Evolutionary conservation across 2,329 filamentous ascomycete species (phyloP).

Genomic region (Echinosphaeria canescens): DNA sequence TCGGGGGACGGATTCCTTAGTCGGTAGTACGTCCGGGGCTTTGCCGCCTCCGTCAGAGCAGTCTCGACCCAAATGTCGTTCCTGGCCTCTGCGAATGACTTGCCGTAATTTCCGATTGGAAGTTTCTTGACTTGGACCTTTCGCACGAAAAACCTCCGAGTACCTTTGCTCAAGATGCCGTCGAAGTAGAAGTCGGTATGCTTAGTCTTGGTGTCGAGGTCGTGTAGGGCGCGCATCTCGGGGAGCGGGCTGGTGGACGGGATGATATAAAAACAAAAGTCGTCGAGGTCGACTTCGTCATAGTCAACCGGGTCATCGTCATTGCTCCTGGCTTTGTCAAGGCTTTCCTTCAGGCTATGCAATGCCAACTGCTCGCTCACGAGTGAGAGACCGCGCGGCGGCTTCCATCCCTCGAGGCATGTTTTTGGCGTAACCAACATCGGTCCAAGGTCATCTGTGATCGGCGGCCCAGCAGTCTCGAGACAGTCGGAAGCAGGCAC

Average conservation of each 20-base stretch:
- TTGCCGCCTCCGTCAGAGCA: slow-evolving; percentile 10
- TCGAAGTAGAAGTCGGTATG: slow-evolving; percentile 29
- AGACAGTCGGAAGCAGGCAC: too few species aligned
- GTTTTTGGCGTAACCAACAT: too few species aligned
- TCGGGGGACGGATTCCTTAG: slow-evolving; percentile 30
- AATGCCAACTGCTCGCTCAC: too few species aligned
- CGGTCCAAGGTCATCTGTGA: too few species aligned
- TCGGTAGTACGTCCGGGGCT: slow-evolving; percentile 36
- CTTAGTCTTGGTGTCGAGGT: slow-evolving; percentile 17
- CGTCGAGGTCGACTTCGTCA: slow-evolving; percentile 27
- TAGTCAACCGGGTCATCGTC: neutral
- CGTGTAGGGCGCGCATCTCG: slow-evolving; percentile 33
- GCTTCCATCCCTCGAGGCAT: too few species aligned
- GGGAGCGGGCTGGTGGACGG: slow-evolving; percentile 11
- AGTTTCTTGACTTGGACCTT: slow-evolving; percentile 31
- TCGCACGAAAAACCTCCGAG: slow-evolving; percentile 24
- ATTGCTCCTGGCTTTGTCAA: neutral
- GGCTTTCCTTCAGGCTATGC: too few species aligned
- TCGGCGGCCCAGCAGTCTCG: too few species aligned
- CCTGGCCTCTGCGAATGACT: slow-evolving; percentile 20
- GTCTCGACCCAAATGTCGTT: slow-evolving; percentile 45
- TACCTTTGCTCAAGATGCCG: slow-evolving; percentile 28
- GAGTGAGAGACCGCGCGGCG: too few species aligned
- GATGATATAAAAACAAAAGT: slow-evolving; percentile 36
- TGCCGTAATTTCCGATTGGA: slow-evolving; percentile 45